Percentiles rank a stretch among this genome's conserved stretches.
These are phyloP conservation scores for Triangularia verruculosa DNA, from an alignment of 2,329 filamentous ascomycete species.

Conservation along the genomic window DNA sequence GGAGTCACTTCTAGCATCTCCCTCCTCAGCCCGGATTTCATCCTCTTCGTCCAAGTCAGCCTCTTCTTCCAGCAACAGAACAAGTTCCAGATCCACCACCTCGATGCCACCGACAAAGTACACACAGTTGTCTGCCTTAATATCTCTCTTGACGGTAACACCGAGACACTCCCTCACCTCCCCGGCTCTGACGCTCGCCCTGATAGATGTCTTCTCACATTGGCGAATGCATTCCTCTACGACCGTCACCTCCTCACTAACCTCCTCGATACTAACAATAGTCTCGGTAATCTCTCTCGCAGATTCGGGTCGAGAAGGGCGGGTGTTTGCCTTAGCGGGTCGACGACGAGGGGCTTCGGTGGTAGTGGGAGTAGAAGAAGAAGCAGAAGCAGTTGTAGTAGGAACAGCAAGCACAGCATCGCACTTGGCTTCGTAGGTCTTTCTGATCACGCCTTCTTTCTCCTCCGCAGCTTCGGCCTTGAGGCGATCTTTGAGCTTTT, in stretches of 20 bases:
- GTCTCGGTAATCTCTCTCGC: neutral
- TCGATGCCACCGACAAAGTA: conserved; percentile 12
- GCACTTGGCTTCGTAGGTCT: neutral
- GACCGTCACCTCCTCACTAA: neutral
- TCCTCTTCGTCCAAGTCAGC: neutral
- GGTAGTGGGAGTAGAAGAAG: neutral
- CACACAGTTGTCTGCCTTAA: conserved; percentile 19
- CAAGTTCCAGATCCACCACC: conserved; percentile 13
- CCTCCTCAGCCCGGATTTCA: neutral
- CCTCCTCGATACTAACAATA: neutral
- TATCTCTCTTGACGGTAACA: conserved; percentile 11
- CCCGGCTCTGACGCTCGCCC: conserved; percentile 7
- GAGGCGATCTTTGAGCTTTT: neutral
- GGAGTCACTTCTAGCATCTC: neutral
- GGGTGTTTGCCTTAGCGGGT: conserved; percentile 6
- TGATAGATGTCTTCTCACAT: conserved; percentile 12
- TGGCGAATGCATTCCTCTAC: conserved; percentile 12
- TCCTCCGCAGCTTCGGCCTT: neutral
- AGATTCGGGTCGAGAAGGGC: neutral
- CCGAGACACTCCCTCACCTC: conserved; percentile 19
- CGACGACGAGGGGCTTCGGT: neutral
- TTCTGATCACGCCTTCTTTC: neutral
- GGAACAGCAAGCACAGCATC: neutral
- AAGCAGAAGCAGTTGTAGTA: neutral
- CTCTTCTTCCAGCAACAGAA: neutral